Evolutionary conservation across 371 early-diverging fungal species (phyloP).

Genomic region (Quaeritorhiza haematococci): DNA sequence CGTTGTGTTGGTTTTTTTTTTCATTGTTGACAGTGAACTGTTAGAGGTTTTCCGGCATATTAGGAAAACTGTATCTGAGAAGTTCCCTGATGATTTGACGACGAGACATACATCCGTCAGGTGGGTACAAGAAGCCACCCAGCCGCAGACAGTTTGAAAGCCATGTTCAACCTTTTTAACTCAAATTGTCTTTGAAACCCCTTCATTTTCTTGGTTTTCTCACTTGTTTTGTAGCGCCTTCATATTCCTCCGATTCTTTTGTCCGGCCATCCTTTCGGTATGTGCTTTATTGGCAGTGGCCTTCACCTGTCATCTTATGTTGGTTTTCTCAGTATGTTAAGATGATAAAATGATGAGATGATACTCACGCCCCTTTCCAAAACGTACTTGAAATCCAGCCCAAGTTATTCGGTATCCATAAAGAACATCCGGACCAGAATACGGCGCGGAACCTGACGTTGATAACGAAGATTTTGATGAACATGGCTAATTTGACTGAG

Average conservation of each 20-base stretch:
- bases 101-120: constrained; percentile 31
- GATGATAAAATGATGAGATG: not conserved
- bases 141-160: too few species aligned
- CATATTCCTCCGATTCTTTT: constrained; percentile 75
- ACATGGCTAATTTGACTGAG: constrained; percentile 67
- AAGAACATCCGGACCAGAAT: constrained; percentile 61
- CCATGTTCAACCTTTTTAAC: too few species aligned
- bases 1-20: too few species aligned
- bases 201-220: too few species aligned
- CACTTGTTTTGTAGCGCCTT: constrained; percentile 69
- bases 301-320: not conserved
- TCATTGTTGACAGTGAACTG: constrained; percentile 19
- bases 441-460: constrained; percentile 68
- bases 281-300: not conserved
- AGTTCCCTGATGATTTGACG: constrained; percentile 12
- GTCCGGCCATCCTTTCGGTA: constrained; percentile 73
- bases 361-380: not conserved
- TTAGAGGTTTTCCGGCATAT: constrained; percentile 26
- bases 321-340: constrained; percentile 1
- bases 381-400: constrained; percentile 33
- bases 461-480: constrained; percentile 76
- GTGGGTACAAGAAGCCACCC: too few species aligned
- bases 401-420: constrained; percentile 61
- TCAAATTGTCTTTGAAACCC: constrained; percentile 4
- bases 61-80: constrained; percentile 6